Evolutionary conservation across 2,329 filamentous ascomycete genomes (phyloP).

Genomic region (Colletotrichum spaethianum): DNA sequence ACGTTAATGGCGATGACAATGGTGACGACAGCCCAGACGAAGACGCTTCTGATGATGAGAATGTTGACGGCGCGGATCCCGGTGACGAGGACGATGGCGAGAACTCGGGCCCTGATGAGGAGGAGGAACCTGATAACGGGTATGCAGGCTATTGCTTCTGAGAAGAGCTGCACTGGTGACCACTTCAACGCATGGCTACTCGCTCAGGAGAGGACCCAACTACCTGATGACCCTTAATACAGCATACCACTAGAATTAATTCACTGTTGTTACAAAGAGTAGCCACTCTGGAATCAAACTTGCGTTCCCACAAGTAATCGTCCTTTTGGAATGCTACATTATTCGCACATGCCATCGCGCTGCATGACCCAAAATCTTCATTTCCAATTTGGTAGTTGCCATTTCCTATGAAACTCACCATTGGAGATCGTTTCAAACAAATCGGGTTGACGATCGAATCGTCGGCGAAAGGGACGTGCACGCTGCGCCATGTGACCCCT

Average conservation of each 20-base stretch:
- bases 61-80: background rate
- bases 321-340: too few relatives aligned
- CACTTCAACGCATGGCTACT: background rate
- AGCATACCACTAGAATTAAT: background rate
- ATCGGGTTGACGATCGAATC: background rate
- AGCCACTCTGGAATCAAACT: background rate
- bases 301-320: background rate
- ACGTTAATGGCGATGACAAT: background rate
- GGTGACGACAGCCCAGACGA: background rate
- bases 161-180: background rate
- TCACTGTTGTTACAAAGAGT: background rate
- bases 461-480: background rate
- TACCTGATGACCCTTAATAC: background rate
- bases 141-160: background rate
- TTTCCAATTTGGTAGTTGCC: background rate
- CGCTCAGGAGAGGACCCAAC: background rate
- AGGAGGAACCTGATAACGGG: background rate
- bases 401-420: background rate
- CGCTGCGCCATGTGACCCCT: constrained; percentile 12
- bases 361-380: too few relatives aligned
- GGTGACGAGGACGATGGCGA: background rate
- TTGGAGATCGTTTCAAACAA: background rate
- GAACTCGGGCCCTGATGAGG: background rate
- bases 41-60: background rate
- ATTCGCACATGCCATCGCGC: background rate